These are phyloP conservation scores for Chrysophaeum taylorii DNA, from an alignment of 352 stramenopile species.

Conservation along the genomic window DNA sequence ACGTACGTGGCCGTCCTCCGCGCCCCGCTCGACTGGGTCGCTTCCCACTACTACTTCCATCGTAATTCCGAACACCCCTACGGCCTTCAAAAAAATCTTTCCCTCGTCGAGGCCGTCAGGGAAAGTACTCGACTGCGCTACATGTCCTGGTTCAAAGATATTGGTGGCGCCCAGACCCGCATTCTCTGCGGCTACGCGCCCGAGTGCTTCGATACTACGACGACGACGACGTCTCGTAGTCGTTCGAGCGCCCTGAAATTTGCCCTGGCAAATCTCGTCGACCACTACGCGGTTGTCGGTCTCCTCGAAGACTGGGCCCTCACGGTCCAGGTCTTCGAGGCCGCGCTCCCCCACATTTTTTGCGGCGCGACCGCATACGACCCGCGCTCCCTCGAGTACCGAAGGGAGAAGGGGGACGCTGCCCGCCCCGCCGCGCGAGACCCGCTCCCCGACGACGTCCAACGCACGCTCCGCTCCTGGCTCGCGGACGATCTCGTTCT, in stretches of 20 bases:
- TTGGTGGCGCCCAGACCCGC: not conserved
- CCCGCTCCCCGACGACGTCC: not conserved
- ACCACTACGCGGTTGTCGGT: not conserved
- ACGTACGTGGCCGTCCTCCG: constrained; percentile 43
- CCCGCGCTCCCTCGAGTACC: not conserved
- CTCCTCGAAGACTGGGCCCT: not conserved
- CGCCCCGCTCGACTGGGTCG: not conserved
- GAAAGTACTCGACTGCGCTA: not conserved
- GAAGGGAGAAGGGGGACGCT: not conserved
- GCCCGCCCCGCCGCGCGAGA: not conserved
- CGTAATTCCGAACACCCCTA: not conserved
- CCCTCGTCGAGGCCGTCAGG: not conserved
- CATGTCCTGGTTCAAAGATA: not conserved
- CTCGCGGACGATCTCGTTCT: not conserved
- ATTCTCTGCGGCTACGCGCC: not conserved
- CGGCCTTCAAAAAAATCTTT: constrained; percentile 46
- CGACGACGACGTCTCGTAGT: too few relatives aligned
- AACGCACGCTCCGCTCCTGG: not conserved
- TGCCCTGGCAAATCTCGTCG: not conserved
- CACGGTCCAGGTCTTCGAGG: not conserved
- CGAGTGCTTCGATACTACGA: not conserved
- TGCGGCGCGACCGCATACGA: not conserved
- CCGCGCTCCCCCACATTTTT: not conserved
- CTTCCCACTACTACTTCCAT: not conserved
- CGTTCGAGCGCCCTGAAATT: too few relatives aligned